Evolutionary conservation across 306 rosid genomes (phyloP), one percentile per base, ranked within the genome.

Genomic region (Biancaea sappan): DNA sequence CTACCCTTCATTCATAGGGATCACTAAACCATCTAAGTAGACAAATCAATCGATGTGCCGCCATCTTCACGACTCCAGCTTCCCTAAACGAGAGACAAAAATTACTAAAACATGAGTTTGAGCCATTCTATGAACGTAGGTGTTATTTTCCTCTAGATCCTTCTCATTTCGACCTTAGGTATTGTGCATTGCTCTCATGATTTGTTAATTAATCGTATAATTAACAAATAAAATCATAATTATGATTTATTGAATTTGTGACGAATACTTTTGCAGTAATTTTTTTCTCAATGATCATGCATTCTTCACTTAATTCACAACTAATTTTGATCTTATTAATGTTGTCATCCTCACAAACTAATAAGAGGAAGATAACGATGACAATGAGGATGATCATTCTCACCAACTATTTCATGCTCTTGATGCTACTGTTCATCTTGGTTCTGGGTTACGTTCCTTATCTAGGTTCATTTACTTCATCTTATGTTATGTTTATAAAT

Each of bases 91-190:
- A 0, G 46, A 29, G 53, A 64, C 66, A 12, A 18, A n/a, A 51
- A 51, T 51, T 19, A 14, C 57, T 0, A 8, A 51, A n/a, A 19
- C 28, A 76, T 77, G 83, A 64, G 50, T 67, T 58, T 75, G 31
- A 56, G 11, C 34, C 15, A 25, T 47, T 64, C 68, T 18, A 29
- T 66, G 40, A 81, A 40, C 69, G 59, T 34, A 53, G 37, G 80
- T 25, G 21, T 75, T 2, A 34, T 80, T 35, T 58, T 84, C 54
- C 26, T 70, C 38, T 41, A 73, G 29, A 52, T 81, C 14, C 69
- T 76, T 46, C 70, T 69, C 41, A 64, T 84, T 22, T 40, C 53
- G 12, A 2, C 38, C 50, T 50, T 66, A 6, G 88, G 88, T 84
- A 73, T 21, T 56, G 47, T 47, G 16, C 13, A 6, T 15, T 31